Base-by-base conservation (phyloP, 176 grass and related monocot species). In the Tuctoria greenei region DNA sequence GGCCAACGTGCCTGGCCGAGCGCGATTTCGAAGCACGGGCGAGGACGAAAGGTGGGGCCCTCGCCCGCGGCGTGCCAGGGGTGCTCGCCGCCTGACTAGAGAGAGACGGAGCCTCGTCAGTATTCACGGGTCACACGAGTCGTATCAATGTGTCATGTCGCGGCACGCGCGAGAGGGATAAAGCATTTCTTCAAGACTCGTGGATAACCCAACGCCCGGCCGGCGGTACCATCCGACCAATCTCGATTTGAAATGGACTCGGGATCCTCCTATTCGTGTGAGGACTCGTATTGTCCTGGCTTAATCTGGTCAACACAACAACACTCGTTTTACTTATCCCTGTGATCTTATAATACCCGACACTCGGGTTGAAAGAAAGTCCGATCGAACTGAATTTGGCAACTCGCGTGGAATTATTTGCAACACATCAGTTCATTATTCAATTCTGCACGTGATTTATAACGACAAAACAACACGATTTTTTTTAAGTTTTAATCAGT, bases 1-100 rank as follows among this genome's bases (percentile, higher is more conserved):
- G 24, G 50, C 10, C 10, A 74, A 84, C 74, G 71, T 73, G 81
- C 3, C 4, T 18, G 55, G 27, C 8, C 45, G 60, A 15, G 43
- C 40, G 28, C 42, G 34, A 61, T 11, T 10, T 38, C 13, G 41
- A 41, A 38, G 47, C 16, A 15, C 7, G 20, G 17, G 57, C 70
- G 35, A 44, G 36, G 43, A 63, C 6, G 40, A 36, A 7, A 21
- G 49, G 36, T 9, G 59, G n/a, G 64, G n/a, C n/a, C n/a, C n/a
- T n/a, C 11, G 11, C 7, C 8, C 50, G 73, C 16, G 26, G 68
- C 4, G 72, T 45, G 23, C 38, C 16, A 17, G n/a, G 1, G 36
- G 21, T 57, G 12, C 23, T 8, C 20, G 65, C 51, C 27, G 39
- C 25, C 25, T 47, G 54, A 70, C 39, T 26, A 45, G 26, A 40